Conservation (phyloP, 768 basidiomycete species). For the Clitopilus hobsonii region DNA sequence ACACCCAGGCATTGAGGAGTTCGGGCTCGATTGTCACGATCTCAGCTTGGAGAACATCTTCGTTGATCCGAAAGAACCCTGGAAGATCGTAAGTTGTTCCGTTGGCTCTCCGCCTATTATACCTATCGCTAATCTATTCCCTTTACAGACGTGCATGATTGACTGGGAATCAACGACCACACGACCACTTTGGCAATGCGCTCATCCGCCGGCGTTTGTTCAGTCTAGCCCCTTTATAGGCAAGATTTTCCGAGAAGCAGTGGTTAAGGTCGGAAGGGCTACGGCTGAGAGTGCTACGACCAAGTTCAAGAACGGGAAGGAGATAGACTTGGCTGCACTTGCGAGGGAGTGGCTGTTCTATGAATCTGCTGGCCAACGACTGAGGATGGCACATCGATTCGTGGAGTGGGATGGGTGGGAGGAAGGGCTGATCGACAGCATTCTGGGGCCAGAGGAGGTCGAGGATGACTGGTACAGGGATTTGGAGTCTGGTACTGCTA, state of each 20-base stretch:
- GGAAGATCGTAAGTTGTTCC: constrained; percentile 60
- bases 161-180: constrained; percentile 93
- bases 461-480: constrained; percentile 70
- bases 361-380: constrained; percentile 57
- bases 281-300: constrained; percentile 8
- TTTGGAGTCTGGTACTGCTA: constrained; percentile 8
- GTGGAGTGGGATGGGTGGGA: constrained; percentile 93
- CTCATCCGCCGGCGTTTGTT: constrained; percentile 77
- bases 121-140: constrained; percentile 7
- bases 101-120: not conserved
- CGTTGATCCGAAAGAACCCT: constrained; percentile 63
- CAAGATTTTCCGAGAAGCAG: constrained; percentile 63
- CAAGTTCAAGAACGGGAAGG: constrained; percentile 13
- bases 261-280: constrained; percentile 38
- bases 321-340: constrained; percentile 33
- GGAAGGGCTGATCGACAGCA: constrained; percentile 72
- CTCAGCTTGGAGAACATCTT: constrained; percentile 83
- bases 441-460: constrained; percentile 66
- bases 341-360: constrained; percentile 73
- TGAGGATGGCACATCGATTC: constrained; percentile 76
- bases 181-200: constrained; percentile 79
- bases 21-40: constrained; percentile 83
- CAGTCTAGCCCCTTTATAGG: constrained; percentile 74
- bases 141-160: constrained; percentile 71
- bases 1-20: constrained; percentile 44